These are phyloP conservation scores for Pseudocercospora pini-densiflorae DNA, from an alignment of 2,329 filamentous ascomycete species.

Conservation along the genomic window DNA sequence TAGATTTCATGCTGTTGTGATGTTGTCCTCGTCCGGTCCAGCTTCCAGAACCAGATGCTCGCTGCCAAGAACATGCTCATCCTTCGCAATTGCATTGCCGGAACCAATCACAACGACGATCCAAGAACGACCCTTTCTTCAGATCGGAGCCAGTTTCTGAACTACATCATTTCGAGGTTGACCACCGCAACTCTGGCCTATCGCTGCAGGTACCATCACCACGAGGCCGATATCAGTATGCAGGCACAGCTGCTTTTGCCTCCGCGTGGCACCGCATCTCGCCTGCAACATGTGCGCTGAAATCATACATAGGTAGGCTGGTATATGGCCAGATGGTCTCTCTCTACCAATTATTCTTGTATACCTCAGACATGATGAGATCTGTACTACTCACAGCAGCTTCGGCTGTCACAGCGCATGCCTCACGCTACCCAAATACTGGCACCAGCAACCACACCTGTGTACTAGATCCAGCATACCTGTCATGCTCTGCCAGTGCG, in stretches of 20 bases:
- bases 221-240: constrained; percentile 23
- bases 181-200: constrained; percentile 23
- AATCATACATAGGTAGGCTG: constrained; percentile 3
- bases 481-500: constrained; percentile 57
- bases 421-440: constrained; percentile 51
- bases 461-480: constrained; percentile 44
- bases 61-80: background rate
- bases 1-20: background rate
- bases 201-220: constrained; percentile 29
- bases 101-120: background rate
- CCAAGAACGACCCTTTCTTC: background rate
- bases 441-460: constrained; percentile 63
- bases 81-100: background rate
- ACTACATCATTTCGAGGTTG: constrained; percentile 13
- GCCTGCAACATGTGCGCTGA: constrained; percentile 43
- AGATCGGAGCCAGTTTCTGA: constrained; percentile 1
- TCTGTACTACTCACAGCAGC: constrained; percentile 18
- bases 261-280: constrained; percentile 10
- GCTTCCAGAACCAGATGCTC: no score
- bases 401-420: constrained; percentile 30
- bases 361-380: constrained; percentile 26
- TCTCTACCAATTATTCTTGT: background rate
- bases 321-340: background rate
- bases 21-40: background rate
- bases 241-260: constrained; percentile 14